Evolutionary conservation across 164 flowering plant species (phyloP).

Genomic region (Tetrastigma voinierianum): DNA sequence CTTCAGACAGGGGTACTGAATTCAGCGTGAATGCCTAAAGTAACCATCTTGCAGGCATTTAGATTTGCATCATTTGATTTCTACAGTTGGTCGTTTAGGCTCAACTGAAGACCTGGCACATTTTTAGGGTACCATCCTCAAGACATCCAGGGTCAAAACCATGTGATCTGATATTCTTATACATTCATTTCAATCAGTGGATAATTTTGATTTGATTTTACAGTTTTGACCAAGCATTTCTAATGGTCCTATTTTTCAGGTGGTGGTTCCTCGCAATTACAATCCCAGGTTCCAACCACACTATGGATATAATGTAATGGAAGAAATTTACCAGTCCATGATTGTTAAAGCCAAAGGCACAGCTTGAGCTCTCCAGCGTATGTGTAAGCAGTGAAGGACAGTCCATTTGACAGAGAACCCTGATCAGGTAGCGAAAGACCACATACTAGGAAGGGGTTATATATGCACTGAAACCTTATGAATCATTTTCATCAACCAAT

Average conservation of each 20-base stretch:
- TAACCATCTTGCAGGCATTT: conserved; percentile 1
- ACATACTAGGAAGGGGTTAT: neutral
- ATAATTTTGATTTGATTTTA: too few species aligned
- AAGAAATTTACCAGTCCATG: conserved; percentile 55
- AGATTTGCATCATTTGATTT: neutral
- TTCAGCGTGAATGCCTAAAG: conserved; percentile 77
- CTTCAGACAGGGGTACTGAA: conserved; percentile 68
- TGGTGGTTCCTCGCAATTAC: too few species aligned
- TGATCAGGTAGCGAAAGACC: conserved; percentile 60
- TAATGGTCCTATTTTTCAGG: too few species aligned
- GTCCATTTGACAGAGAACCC: conserved; percentile 53
- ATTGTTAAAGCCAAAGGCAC: conserved; percentile 85
- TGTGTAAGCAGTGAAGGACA: conserved; percentile 60
- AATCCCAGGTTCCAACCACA: too few species aligned
- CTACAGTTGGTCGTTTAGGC: neutral
- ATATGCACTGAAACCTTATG: neutral
- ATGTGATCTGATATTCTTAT: neutral
- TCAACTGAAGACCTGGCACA: neutral
- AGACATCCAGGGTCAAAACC: neutral
- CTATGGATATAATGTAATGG: neutral
- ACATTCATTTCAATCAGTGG: too few species aligned
- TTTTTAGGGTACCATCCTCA: neutral
- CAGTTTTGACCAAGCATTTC: too few species aligned
- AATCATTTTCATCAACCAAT: neutral
- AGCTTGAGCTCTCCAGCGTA: conserved; percentile 94